Percentiles rank a stretch among this genome's conserved stretches.
Evolutionary conservation across 73 alveolate species (phyloP).

Genomic region (Symbiodinium pilosum): DNA sequence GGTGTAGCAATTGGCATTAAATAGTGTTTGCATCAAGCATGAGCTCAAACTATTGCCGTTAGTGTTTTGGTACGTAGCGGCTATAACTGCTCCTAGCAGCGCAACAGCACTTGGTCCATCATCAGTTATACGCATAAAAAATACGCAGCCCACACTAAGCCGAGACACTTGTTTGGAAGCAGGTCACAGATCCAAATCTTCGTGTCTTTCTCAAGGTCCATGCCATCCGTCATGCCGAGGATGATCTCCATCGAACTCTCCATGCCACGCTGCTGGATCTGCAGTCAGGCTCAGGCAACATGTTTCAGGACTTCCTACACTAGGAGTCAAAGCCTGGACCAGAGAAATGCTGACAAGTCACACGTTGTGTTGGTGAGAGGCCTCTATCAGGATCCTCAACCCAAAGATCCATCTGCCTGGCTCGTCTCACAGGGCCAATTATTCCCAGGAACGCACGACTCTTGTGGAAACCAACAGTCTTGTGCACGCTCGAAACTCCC

Average conservation of each 20-base stretch:
- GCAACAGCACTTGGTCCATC: too few species aligned
- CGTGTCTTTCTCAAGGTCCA: background rate
- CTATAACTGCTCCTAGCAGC: too few species aligned
- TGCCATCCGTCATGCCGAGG: background rate
- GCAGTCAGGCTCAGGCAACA: background rate
- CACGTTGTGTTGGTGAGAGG: background rate
- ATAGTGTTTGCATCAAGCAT: too few species aligned
- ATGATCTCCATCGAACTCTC: background rate
- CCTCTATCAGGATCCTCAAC: background rate
- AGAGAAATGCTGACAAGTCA: too few species aligned
- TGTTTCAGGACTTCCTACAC: too few species aligned
- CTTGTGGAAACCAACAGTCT: background rate
- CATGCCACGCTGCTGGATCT: constrained; percentile 11
- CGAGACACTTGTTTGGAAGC: background rate
- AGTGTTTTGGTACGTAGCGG: too few species aligned
- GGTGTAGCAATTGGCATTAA: too few species aligned
- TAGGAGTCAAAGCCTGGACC: too few species aligned
- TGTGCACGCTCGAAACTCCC: background rate
- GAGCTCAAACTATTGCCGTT: too few species aligned
- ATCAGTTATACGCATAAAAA: too few species aligned
- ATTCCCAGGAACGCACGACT: background rate
- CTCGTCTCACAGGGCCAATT: background rate
- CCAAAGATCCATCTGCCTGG: constrained; percentile 29
- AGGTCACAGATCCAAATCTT: background rate
- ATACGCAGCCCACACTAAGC: too few species aligned